phyloP scores from a whole-genome alignment of 495 filamentous ascomycete species.

The Penicillium coprophilum region DNA sequence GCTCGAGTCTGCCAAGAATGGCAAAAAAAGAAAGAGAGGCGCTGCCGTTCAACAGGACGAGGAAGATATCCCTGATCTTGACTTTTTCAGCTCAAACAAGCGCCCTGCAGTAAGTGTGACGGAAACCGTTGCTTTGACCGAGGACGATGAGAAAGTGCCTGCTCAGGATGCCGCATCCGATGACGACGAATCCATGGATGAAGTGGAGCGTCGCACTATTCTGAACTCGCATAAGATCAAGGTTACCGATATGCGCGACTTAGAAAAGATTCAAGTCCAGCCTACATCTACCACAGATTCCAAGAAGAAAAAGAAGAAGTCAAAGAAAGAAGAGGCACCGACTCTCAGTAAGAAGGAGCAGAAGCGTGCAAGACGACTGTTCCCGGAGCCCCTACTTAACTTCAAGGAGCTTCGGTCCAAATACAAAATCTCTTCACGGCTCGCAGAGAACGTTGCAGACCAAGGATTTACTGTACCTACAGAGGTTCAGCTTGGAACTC shows the following conservation, averaged over 20 bases:
- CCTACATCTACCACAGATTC: constrained; percentile 46
- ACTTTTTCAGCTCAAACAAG: constrained; percentile 41
- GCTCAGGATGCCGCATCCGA: constrained; percentile 28
- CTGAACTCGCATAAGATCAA: constrained; percentile 85
- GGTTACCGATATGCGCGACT: constrained; percentile 64
- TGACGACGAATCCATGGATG: constrained; percentile 41
- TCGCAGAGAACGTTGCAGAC: constrained; percentile 74
- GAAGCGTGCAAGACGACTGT: constrained; percentile 56
- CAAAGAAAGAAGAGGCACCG: constrained; percentile 40
- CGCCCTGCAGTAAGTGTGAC: constrained; percentile 20
- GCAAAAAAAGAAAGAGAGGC: constrained; percentile 44
- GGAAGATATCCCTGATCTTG: constrained; percentile 32
- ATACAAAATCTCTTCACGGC: constrained; percentile 67
- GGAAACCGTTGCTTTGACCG: constrained; percentile 16
- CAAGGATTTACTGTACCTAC: constrained; percentile 88
- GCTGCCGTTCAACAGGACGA: constrained; percentile 23
- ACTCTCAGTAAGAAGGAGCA: constrained; percentile 52
- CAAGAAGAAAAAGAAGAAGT: constrained; percentile 54
- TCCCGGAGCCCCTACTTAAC: constrained; percentile 71
- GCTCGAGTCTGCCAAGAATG: constrained; percentile 34
- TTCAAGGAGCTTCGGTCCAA: constrained; percentile 68
- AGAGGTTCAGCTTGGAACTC: constrained; percentile 84
- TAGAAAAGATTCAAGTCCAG: constrained; percentile 37
- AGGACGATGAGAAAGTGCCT: constrained; percentile 20
- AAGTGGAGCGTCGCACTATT: constrained; percentile 71